phyloP scores from a whole-genome alignment of 495 filamentous ascomycete genomes.

The Podospora tetraspora region DNA sequence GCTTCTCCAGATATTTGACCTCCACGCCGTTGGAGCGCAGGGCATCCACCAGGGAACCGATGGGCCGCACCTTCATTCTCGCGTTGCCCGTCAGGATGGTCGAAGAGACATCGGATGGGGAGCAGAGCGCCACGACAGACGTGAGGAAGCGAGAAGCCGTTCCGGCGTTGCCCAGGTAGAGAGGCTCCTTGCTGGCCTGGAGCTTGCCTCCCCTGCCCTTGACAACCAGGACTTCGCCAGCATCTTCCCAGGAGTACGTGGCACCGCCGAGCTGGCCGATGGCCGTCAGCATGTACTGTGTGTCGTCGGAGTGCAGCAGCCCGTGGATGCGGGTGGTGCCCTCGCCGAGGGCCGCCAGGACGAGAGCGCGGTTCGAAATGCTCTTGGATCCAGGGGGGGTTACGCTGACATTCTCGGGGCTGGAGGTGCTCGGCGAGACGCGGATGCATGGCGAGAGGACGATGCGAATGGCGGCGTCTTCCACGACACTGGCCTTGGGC shows the following conservation, averaged over 20 bases:
- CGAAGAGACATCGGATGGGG: conserved; percentile 52
- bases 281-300: conserved; percentile 92
- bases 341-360: conserved; percentile 84
- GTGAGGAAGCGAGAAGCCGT: conserved; percentile 95
- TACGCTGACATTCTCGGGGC: conserved; percentile 61
- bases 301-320: conserved; percentile 93
- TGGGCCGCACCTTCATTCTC: conserved; percentile 93
- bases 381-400: conserved; percentile 95
- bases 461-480: conserved; percentile 78
- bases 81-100: conserved; percentile 89
- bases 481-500: conserved; percentile 77
- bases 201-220: conserved; percentile 84
- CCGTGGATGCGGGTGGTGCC: conserved; percentile 86
- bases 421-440: conserved; percentile 63
- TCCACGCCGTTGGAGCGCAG: conserved; percentile 75
- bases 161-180: conserved; percentile 95
- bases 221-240: conserved; percentile 83
- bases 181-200: conserved; percentile 62
- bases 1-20: conserved; percentile 76
- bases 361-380: conserved; percentile 90
- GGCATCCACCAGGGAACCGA: conserved; percentile 89
- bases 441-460: conserved; percentile 76
- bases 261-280: conserved; percentile 78
- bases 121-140: conserved; percentile 80
- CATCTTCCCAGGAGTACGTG: conserved; percentile 90